Evolutionary conservation across 805 yeast genomes (phyloP).

Genomic region (Ogataea philodendri): DNA sequence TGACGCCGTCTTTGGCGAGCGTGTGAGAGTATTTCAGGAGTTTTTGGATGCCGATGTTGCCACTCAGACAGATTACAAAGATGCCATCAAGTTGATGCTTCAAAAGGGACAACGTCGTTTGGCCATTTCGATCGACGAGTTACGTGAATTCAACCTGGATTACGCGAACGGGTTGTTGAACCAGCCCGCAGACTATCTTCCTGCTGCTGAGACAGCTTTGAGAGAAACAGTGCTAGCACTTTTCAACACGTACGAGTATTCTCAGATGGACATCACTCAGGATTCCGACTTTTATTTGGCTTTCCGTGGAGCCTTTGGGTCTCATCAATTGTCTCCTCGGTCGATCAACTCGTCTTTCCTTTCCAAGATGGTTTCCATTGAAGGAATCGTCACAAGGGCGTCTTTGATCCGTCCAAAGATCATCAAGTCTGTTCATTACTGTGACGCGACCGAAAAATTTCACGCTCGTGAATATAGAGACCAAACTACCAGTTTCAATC

Average conservation of each 20-base stretch:
- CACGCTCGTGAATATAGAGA: constrained; percentile 92
- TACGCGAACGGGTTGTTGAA: constrained; percentile 75
- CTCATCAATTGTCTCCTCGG: constrained; percentile 83
- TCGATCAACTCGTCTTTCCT: constrained; percentile 74
- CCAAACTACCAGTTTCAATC: constrained; percentile 86
- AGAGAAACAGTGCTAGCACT: constrained; percentile 75
- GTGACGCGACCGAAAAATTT: constrained; percentile 78
- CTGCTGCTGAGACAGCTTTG: constrained; percentile 85
- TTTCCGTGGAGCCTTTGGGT: constrained; percentile 89
- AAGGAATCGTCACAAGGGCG: constrained; percentile 93
- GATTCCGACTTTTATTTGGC: constrained; percentile 70
- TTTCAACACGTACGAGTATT: constrained; percentile 58
- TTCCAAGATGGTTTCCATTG: constrained; percentile 81
- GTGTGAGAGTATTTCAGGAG: constrained; percentile 85
- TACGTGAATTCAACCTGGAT: constrained; percentile 73
- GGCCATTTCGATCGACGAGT: constrained; percentile 76
- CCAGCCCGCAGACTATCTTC: constrained; percentile 79
- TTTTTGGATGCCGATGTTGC: constrained; percentile 57
- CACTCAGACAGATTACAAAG: constrained; percentile 59
- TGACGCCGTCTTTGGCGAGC: constrained; percentile 60
- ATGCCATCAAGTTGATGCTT: constrained; percentile 70
- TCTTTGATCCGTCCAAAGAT: constrained; percentile 92
- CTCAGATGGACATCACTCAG: constrained; percentile 51
- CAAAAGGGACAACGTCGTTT: constrained; percentile 64
- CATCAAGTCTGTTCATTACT: constrained; percentile 87